Percentiles rank a stretch among this genome's conserved stretches.
phyloP scores from a whole-genome alignment of 2,329 filamentous ascomycete species.

The Aureobasidium sp. region DNA sequence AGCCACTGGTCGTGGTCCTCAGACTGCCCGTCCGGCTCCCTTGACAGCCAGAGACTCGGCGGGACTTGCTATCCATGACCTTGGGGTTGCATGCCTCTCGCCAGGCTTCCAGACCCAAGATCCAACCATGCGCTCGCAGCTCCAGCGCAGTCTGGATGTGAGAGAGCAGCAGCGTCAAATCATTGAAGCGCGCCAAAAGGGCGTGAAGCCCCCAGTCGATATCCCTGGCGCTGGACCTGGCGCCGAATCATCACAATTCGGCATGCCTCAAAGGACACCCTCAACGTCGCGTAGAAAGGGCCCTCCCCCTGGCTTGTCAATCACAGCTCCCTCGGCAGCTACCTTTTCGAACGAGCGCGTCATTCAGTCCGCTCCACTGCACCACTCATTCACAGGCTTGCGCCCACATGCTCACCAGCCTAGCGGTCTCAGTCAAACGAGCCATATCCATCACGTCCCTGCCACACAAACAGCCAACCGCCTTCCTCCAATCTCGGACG shows the following conservation, averaged over 20 bases:
- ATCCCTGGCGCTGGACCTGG: constrained; percentile 34
- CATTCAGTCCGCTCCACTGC: constrained; percentile 89
- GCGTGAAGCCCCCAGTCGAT: constrained; percentile 51
- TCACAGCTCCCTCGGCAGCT: constrained; percentile 86
- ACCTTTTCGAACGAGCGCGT: constrained; percentile 91
- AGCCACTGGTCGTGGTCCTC: constrained; percentile 33
- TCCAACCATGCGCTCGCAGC: constrained; percentile 89
- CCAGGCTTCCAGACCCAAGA: constrained; percentile 95
- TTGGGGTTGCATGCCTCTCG: constrained; percentile 87
- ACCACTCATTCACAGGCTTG: constrained; percentile 90
- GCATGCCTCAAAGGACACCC: constrained; percentile 54
- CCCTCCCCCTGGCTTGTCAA: constrained; percentile 81
- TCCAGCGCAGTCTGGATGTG: constrained; percentile 88
- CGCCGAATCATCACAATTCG: constrained; percentile 30
- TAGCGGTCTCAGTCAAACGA: constrained; percentile 72
- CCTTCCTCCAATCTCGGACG: constrained; percentile 86
- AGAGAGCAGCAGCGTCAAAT: constrained; percentile 90
- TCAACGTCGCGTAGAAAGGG: constrained; percentile 62
- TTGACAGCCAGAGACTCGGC: constrained; percentile 67
- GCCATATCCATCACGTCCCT: constrained; percentile 83
- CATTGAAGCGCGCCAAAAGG: constrained; percentile 87
- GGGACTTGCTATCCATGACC: constrained; percentile 75
- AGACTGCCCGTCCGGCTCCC: constrained; percentile 53
- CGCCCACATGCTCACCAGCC: constrained; percentile 66
- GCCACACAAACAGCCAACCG: constrained; percentile 86